Conservation (phyloP, 1,139 yeast species). For the Geotrichum fermentans region DNA sequence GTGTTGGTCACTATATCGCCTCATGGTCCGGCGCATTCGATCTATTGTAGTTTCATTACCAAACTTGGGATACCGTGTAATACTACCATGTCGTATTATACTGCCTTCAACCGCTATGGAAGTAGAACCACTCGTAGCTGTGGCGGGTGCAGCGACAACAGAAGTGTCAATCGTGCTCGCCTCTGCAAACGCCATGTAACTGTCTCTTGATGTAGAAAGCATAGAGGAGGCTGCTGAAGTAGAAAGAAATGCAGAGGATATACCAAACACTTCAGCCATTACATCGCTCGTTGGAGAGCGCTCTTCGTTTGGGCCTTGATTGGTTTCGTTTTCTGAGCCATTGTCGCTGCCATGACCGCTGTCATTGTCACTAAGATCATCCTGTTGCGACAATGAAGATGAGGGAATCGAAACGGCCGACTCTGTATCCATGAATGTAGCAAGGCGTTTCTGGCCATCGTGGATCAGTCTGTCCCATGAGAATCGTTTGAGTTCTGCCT, state of each 20-base stretch:
- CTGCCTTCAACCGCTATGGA: not conserved
- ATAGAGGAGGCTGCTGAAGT: no score
- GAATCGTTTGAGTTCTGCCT: conserved; percentile 1
- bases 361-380: no score
- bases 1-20: not conserved
- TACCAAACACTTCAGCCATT: not conserved
- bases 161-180: not conserved
- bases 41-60: not conserved
- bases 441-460: not conserved
- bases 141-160: not conserved
- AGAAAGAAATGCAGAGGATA: no score
- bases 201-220: no score
- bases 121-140: not conserved
- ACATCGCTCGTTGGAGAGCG: no score
- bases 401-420: no score
- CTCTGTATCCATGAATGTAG: not conserved
- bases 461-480: conserved; percentile 4
- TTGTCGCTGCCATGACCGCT: no score
- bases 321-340: no score
- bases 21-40: not conserved
- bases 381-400: no score
- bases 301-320: no score
- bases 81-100: not conserved
- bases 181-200: not conserved
- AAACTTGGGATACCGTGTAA: not conserved